Evolutionary conservation across 352 stramenopile species (phyloP).

Genomic region (Phytophthora megakarya): DNA sequence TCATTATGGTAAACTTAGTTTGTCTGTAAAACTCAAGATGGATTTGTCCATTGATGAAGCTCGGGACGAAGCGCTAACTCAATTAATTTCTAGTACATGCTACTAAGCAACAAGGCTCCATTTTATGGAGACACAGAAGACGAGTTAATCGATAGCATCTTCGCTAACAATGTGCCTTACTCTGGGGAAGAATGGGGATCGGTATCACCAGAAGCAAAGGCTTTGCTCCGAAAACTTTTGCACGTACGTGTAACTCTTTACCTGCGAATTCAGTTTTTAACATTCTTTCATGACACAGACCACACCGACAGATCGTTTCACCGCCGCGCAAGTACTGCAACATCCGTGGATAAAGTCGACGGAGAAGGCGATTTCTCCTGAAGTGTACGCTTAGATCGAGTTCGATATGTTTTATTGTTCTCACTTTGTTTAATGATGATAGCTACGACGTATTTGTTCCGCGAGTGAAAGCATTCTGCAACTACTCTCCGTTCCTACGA

Average conservation of each 20-base stretch:
- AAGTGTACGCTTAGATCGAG: conserved; percentile 39
- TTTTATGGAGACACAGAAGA: conserved; percentile 76
- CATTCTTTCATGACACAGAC: conserved; percentile 29
- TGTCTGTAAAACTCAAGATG: not conserved
- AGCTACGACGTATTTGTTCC: conserved; percentile 72
- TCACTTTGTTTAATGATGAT: not conserved
- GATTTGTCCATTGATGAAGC: not conserved
- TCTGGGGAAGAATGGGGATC: conserved; percentile 53
- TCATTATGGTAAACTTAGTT: conserved; percentile 66
- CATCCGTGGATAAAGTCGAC: conserved; percentile 79
- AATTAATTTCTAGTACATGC: conserved; percentile 62
- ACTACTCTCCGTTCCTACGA: conserved; percentile 65
- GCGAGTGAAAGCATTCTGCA: conserved; percentile 67
- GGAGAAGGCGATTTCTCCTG: conserved; percentile 35
- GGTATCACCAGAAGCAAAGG: conserved; percentile 68
- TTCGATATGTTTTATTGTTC: not conserved
- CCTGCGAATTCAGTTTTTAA: not conserved
- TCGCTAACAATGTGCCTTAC: conserved; percentile 66
- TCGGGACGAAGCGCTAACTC: too few relatives aligned
- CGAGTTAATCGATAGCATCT: conserved; percentile 77
- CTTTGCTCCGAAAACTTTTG: conserved; percentile 75
- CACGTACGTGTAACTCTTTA: conserved; percentile 42
- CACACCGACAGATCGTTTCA: conserved; percentile 56
- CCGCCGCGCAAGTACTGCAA: conserved; percentile 61
- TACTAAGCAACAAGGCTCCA: conserved; percentile 76